Evolutionary conservation across 2,329 filamentous ascomycete species (phyloP).

Genomic region (Trichoderma sp.): DNA sequence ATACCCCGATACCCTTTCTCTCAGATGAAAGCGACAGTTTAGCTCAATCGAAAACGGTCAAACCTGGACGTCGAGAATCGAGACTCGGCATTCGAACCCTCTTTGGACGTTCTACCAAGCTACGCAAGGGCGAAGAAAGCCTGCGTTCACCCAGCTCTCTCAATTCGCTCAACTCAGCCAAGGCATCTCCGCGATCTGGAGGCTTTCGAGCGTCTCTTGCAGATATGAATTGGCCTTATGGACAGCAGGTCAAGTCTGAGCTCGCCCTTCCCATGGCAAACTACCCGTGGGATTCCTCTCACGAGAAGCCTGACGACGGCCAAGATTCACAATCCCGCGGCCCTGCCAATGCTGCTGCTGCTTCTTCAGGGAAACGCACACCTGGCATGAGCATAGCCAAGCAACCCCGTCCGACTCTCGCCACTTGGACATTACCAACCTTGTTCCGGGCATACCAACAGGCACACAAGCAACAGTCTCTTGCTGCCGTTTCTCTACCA

Average conservation of each 20-base stretch:
- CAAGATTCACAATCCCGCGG: constrained; percentile 18
- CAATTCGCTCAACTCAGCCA: constrained; percentile 9
- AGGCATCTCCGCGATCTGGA: constrained; percentile 34
- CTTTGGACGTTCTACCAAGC: constrained; percentile 47
- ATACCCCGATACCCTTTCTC: constrained; percentile 1
- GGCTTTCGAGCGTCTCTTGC: constrained; percentile 47
- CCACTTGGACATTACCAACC: constrained; percentile 66
- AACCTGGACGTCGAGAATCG: constrained; percentile 49
- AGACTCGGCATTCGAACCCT: constrained; percentile 51
- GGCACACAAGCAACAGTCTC: constrained; percentile 69
- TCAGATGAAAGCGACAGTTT: constrained; percentile 16
- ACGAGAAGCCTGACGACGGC: constrained; percentile 20
- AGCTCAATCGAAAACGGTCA: constrained; percentile 44
- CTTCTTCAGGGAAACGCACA: constrained; percentile 15
- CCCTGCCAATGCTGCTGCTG: constrained; percentile 9
- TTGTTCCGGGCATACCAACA: constrained; percentile 87
- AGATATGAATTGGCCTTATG: constrained; percentile 46
- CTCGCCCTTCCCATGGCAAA: constrained; percentile 5
- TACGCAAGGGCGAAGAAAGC: constrained; percentile 36
- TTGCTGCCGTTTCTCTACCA: constrained; percentile 65
- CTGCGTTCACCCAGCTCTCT: constrained; percentile 27
- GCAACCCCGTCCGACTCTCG: constrained; percentile 34
- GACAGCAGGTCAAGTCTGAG: constrained; percentile 28
- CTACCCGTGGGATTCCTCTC: constrained; percentile 2
- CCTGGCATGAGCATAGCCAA: constrained; percentile 23